Evolutionary conservation across 768 basidiomycete species (phyloP).

Genomic region (Polyporus arcularius): DNA sequence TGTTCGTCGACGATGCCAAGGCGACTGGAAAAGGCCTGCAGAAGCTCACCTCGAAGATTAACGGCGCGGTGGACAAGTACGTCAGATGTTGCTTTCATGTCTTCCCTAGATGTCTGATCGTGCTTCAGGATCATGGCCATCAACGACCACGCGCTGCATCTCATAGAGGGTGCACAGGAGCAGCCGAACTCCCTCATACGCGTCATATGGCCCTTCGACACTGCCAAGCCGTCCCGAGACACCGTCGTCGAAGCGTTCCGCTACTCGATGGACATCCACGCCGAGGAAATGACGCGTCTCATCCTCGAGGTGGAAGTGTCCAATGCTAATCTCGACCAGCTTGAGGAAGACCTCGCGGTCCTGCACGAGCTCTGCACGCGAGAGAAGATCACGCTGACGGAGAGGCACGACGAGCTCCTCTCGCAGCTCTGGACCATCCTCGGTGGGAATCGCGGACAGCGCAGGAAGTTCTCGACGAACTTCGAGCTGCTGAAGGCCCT

Average conservation of each 20-base stretch:
- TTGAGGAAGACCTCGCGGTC: slow-evolving; percentile 60
- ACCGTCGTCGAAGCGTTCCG: slow-evolving; percentile 57
- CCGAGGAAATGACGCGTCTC: slow-evolving; percentile 51
- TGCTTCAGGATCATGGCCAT: slow-evolving; percentile 64
- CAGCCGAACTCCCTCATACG: slow-evolving; percentile 30
- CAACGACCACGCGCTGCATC: slow-evolving; percentile 67
- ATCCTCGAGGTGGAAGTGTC: slow-evolving; percentile 68
- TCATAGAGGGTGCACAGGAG: slow-evolving; percentile 44
- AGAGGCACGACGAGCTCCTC: slow-evolving; percentile 55
- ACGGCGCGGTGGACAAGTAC: slow-evolving; percentile 74
- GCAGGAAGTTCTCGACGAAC: slow-evolving; percentile 55
- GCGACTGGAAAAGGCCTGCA: slow-evolving; percentile 59
- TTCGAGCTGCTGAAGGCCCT: slow-evolving; percentile 56
- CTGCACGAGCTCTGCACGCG: slow-evolving; percentile 61
- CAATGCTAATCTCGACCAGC: slow-evolving; percentile 52
- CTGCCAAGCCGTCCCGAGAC: slow-evolving; percentile 36
- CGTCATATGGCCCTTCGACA: slow-evolving; percentile 34
- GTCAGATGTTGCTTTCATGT: slow-evolving; percentile 23
- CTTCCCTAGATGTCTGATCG: too few relatives aligned
- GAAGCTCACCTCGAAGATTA: slow-evolving; percentile 64
- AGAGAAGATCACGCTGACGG: slow-evolving; percentile 51
- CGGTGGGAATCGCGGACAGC: slow-evolving; percentile 55
- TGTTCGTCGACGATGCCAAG: slow-evolving; percentile 64
- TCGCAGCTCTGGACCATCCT: slow-evolving; percentile 68
- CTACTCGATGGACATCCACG: slow-evolving; percentile 63